Evolutionary conservation across 345 rosid genomes (phyloP).

Genomic region (Syzygium jambos): DNA sequence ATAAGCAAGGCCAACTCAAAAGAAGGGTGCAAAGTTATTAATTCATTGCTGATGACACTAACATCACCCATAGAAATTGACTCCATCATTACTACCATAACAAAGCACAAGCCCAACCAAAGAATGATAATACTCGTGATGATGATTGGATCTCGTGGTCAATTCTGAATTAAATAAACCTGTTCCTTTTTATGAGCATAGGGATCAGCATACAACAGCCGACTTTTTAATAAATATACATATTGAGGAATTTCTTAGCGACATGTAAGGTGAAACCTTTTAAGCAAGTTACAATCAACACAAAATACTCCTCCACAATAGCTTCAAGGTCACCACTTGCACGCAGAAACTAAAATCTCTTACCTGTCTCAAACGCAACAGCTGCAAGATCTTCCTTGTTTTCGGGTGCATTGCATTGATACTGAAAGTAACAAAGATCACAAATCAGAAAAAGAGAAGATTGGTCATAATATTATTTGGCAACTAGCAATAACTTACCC

Average conservation of each 20-base stretch:
- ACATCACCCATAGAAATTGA: background rate
- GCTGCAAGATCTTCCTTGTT: slow-evolving; percentile 82
- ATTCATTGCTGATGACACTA: background rate
- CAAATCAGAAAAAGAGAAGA: background rate
- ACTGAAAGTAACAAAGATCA: slow-evolving; percentile 19
- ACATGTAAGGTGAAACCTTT: background rate
- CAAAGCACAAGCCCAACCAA: background rate
- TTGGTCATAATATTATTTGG: no score
- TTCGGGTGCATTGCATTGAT: slow-evolving; percentile 89
- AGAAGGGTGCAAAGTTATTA: background rate
- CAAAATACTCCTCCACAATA: background rate
- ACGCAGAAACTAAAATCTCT: background rate
- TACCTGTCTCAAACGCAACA: slow-evolving; percentile 94
- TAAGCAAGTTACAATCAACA: background rate
- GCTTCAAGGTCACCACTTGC: background rate
- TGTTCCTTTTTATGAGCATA: background rate
- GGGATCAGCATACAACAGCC: background rate
- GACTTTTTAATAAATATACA: background rate
- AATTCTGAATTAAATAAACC: background rate
- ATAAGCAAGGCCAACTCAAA: background rate
- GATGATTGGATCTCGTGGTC: background rate
- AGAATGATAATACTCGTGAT: background rate
- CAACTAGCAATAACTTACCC: slow-evolving; percentile 33
- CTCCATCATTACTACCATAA: background rate
- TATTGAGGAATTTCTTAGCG: background rate